These are phyloP conservation scores for Penicillium soppii DNA, from an alignment of 495 filamentous ascomycete genomes.

Conservation along the genomic window DNA sequence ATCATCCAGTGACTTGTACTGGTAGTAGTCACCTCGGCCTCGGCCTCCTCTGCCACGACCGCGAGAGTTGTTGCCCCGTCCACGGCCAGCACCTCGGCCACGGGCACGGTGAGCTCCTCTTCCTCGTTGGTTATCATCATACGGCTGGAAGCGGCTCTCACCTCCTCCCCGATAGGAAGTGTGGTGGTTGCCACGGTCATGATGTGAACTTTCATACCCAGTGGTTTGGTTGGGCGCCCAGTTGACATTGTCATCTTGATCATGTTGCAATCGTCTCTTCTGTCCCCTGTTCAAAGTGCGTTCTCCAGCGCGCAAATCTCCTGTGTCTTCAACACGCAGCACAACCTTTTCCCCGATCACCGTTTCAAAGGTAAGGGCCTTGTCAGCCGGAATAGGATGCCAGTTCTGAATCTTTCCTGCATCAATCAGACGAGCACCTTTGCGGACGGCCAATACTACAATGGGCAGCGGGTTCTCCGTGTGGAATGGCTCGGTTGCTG, in stretches of 20 bases:
- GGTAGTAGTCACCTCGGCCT: conserved; percentile 30
- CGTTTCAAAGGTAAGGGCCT: conserved; percentile 69
- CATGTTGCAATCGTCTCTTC: conserved; percentile 42
- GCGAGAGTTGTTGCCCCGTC: conserved; percentile 39
- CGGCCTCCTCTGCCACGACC: conserved; percentile 45
- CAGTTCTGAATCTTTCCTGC: conserved; percentile 81
- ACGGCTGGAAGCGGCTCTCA: conserved; percentile 20
- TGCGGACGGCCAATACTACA: conserved; percentile 73
- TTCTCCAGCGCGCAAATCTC: conserved; percentile 37
- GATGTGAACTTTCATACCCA: conserved; percentile 14
- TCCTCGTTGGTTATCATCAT: conserved; percentile 32
- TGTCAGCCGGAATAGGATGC: conserved; percentile 70
- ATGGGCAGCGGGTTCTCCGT: conserved; percentile 72
- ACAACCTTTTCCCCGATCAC: conserved; percentile 83
- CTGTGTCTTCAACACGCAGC: conserved; percentile 70
- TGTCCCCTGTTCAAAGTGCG: conserved; percentile 52
- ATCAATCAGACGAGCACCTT: conserved; percentile 72
- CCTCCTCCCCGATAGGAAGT: conserved; percentile 20
- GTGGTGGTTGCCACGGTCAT: conserved; percentile 14
- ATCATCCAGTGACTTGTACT: conserved; percentile 43
- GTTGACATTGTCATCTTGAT: conserved; percentile 32
- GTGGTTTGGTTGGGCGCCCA: conserved; percentile 19
- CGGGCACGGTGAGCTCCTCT: conserved; percentile 49
- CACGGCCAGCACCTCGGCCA: conserved; percentile 44
- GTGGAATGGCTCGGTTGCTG: conserved; percentile 60